Conservation (phyloP, 129 eudicot genomes). For the sunflower (Helianthus annuus) region DNA sequence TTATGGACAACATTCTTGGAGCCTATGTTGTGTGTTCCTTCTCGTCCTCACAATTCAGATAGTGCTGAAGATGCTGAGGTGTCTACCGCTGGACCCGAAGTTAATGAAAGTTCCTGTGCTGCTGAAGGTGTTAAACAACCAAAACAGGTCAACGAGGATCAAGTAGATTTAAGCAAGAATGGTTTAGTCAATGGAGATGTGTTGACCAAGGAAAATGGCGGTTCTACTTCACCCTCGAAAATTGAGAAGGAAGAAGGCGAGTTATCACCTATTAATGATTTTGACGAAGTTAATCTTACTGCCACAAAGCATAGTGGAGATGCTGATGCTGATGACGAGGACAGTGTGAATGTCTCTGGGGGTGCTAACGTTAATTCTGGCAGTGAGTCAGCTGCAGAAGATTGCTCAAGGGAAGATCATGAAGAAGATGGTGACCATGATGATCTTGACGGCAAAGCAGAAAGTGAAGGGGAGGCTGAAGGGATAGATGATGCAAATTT, state of each 20-base stretch:
- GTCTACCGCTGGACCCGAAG: conserved; percentile 38
- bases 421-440: conserved; percentile 74
- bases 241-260: conserved; percentile 97
- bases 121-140: conserved; percentile 41
- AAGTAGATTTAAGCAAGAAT: conserved; percentile 35
- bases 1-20: conserved; percentile 90
- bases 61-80: conserved; percentile 48
- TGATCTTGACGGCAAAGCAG: conserved; percentile 72
- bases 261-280: conserved; percentile 81
- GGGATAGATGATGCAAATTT: conserved; percentile 56
- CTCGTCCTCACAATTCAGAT: conserved; percentile 38
- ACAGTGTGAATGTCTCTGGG: conserved; percentile 79
- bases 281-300: conserved; percentile 66
- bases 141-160: conserved; percentile 53
- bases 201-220: conserved; percentile 53
- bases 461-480: conserved; percentile 96
- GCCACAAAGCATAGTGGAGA: conserved; percentile 31
- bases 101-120: conserved; percentile 46
- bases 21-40: conserved; percentile 70
- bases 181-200: conserved; percentile 47
- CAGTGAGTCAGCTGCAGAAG: conserved; percentile 93
- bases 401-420: conserved; percentile 69
- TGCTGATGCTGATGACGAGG: conserved; percentile 80
- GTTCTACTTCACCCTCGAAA: conserved; percentile 48
- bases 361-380: conserved; percentile 71